Conservation (phyloP, 2,329 filamentous ascomycete genomes). For the Aspergillus texensis region DNA sequence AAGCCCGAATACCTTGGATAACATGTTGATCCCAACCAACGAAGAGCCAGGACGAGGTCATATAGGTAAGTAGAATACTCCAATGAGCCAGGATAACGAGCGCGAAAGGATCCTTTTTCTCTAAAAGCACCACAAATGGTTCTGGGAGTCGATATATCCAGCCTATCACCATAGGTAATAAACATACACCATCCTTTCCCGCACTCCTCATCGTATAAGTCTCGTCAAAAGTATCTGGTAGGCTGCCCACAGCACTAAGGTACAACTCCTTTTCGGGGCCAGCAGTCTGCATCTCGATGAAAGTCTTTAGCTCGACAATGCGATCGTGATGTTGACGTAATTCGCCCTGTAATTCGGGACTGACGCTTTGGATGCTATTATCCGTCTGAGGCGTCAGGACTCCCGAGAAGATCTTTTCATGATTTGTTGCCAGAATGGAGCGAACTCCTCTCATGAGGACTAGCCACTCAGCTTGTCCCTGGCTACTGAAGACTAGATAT, state of each 20-base stretch:
- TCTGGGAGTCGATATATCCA: constrained; percentile 34
- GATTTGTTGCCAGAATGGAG: constrained; percentile 24
- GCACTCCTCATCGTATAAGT: constrained; percentile 20
- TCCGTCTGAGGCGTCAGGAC: constrained; percentile 20
- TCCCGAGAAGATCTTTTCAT: constrained; percentile 28
- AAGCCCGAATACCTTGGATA: constrained; percentile 28
- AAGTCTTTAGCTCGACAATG: constrained; percentile 14
- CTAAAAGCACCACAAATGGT: constrained; percentile 26
- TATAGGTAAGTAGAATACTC: constrained; percentile 34
- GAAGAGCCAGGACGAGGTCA: constrained; percentile 38
- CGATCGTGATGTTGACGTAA: constrained; percentile 19
- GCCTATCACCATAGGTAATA: constrained; percentile 32
- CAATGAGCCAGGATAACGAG: constrained; percentile 35
- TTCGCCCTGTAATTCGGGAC: constrained; percentile 18
- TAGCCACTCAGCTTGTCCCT: constrained; percentile 34
- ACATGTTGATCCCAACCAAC: constrained; percentile 37
- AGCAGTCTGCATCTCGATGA: constrained; percentile 14
- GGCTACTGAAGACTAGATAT: constrained; percentile 36
- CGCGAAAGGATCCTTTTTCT: constrained; percentile 29
- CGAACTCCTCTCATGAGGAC: constrained; percentile 36
- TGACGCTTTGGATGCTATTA: constrained; percentile 4
- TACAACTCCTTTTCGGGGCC: constrained; percentile 13
- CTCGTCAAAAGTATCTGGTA: constrained; percentile 21
- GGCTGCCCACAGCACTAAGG: constrained; percentile 10
- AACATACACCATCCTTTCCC: constrained; percentile 11